These are phyloP conservation scores for Penstemon newberryi DNA, from an alignment of 257 asterid genomes.

Conservation along the genomic window DNA sequence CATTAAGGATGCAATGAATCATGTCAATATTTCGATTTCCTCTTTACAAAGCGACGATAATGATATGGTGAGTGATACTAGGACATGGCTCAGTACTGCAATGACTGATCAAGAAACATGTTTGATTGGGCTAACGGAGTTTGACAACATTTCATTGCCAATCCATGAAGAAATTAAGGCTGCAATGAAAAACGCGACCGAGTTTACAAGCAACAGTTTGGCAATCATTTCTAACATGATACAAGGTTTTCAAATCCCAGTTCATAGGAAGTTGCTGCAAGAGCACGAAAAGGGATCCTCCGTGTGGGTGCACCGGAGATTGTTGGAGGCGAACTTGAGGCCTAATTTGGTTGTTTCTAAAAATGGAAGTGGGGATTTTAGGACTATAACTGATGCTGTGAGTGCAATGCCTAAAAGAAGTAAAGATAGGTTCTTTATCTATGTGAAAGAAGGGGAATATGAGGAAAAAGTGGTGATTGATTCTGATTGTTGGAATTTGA, in stretches of 20 bases:
- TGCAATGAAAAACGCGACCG: slow-evolving; percentile 22
- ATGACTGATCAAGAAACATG: slow-evolving; percentile 37
- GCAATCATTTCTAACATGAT: slow-evolving; percentile 33
- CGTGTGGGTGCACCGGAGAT: slow-evolving; percentile 6
- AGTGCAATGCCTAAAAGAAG: slow-evolving; percentile 31
- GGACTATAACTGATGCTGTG: slow-evolving; percentile 32
- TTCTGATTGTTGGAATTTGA: slow-evolving; percentile 33
- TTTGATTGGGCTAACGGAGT: slow-evolving; percentile 29
- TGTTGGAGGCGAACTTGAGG: slow-evolving; percentile 8
- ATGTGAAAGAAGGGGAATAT: slow-evolving; percentile 36
- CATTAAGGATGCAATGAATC: slow-evolving; percentile 28
- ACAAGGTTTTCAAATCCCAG: neutral
- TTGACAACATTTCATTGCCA: slow-evolving; percentile 9
- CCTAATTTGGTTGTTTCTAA: slow-evolving; percentile 32
- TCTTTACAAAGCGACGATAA: neutral
- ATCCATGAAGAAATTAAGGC: slow-evolving; percentile 6
- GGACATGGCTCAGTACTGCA: slow-evolving; percentile 42
- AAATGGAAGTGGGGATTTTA: slow-evolving; percentile 37
- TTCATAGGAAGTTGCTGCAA: slow-evolving; percentile 12
- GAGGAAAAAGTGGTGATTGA: slow-evolving; percentile 30
- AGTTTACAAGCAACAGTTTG: slow-evolving; percentile 37
- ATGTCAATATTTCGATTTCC: slow-evolving; percentile 30
- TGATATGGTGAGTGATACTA: slow-evolving; percentile 20
- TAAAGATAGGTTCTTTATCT: slow-evolving; percentile 23
- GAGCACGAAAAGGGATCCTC: neutral